Evolutionary conservation across 2,329 filamentous ascomycete genomes (phyloP).

Genomic region (Trichophyton schoenleinii): DNA sequence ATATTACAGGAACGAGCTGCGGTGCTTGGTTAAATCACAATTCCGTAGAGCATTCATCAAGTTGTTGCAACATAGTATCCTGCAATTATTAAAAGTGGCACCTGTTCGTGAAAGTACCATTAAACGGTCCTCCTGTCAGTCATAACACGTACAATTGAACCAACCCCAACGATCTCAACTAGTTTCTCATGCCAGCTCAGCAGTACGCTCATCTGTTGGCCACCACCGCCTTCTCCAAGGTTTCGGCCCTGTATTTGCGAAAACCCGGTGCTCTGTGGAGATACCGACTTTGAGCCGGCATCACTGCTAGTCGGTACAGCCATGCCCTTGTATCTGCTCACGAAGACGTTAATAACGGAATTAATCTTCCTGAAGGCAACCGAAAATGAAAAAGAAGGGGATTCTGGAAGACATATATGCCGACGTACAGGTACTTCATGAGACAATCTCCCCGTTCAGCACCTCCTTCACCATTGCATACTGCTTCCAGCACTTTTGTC

Average conservation of each 20-base stretch:
- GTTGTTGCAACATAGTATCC: not conserved
- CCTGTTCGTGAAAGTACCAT: conserved; percentile 12
- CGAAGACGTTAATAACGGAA: not conserved
- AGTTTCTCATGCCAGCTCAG: conserved; percentile 99
- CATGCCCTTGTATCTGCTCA: conserved; percentile 79
- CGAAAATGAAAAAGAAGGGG: conserved; percentile 5
- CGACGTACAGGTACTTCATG: conserved; percentile 88
- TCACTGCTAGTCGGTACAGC: conserved; percentile 29
- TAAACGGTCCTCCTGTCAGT: conserved; percentile 87
- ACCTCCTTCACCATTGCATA: conserved; percentile 67
- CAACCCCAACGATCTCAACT: conserved; percentile 81
- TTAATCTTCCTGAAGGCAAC: not conserved
- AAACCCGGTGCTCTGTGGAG: conserved; percentile 77
- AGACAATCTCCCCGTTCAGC: conserved; percentile 78
- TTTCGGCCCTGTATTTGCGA: conserved; percentile 57
- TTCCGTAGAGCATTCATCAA: not conserved
- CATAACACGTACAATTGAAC: conserved; percentile 90
- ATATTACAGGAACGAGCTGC: not conserved
- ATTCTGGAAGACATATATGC: not conserved
- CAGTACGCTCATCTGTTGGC: conserved; percentile 88
- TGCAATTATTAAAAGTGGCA: not conserved
- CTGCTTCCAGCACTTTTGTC: conserved; percentile 70
- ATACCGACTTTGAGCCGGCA: conserved; percentile 38
- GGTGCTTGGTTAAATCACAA: not conserved
- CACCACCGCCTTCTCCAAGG: conserved; percentile 54